These are phyloP conservation scores for Arctostaphylos glauca DNA, from an alignment of 148 eudicot species.

Conservation along the genomic window DNA sequence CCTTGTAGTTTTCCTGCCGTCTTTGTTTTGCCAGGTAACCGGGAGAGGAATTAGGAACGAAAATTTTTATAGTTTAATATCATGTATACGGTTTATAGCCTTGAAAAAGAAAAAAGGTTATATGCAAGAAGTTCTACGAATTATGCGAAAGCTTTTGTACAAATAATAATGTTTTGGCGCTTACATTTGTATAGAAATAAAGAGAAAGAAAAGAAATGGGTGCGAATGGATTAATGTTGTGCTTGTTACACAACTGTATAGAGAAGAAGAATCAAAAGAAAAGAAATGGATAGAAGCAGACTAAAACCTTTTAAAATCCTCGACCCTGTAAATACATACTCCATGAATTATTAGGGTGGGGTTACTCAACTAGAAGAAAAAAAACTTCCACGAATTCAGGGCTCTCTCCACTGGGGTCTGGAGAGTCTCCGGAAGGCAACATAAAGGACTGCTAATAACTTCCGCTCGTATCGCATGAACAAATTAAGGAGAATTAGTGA, in stretches of 20 bases:
- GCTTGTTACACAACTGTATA: neutral
- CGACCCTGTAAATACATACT: neutral
- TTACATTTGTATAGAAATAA: neutral
- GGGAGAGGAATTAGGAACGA: neutral
- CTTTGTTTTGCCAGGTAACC: neutral
- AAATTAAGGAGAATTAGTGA: too few species aligned
- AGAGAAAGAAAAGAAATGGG: neutral
- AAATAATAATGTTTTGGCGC: neutral
- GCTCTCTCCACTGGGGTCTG: too few species aligned
- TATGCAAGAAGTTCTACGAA: neutral
- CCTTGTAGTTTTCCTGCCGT: constrained; percentile 8
- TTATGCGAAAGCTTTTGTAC: too few species aligned
- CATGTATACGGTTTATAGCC: too few species aligned
- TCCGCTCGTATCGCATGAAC: too few species aligned
- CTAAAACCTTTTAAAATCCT: neutral
- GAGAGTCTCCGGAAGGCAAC: too few species aligned
- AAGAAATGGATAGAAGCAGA: constrained; percentile 1
- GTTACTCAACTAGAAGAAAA: too few species aligned
- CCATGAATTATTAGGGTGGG: too few species aligned
- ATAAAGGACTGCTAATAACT: too few species aligned
- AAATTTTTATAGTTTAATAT: neutral
- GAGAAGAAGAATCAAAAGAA: neutral
- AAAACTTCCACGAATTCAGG: too few species aligned
- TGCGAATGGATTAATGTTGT: neutral
- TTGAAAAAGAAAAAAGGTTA: too few species aligned